Evolutionary conservation across 1,139 yeast species (phyloP).

Genomic region (Casaregolazyma suthepensis): DNA sequence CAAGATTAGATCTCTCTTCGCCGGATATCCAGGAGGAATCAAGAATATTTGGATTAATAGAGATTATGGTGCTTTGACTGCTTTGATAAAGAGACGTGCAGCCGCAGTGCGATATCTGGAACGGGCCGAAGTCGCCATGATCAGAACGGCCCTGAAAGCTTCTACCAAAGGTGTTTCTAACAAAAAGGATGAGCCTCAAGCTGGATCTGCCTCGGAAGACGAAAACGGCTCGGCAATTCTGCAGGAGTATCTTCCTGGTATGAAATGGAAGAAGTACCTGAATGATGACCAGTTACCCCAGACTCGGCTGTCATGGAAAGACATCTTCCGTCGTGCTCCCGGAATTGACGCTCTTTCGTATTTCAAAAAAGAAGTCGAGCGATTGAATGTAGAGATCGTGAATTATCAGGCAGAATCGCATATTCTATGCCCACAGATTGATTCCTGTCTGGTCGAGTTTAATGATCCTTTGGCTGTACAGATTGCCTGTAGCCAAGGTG

Average conservation of each 20-base stretch:
- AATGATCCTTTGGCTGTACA: conserved; percentile 28
- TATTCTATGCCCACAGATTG: conserved; percentile 17
- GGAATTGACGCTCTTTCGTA: conserved; percentile 18
- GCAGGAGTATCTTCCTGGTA: conserved; percentile 19
- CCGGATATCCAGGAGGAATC: conserved; percentile 23
- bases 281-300: conserved; percentile 15
- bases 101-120: conserved; percentile 20
- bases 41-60: conserved; percentile 29
- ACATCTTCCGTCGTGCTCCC: background rate
- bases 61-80: conserved; percentile 21
- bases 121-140: conserved; percentile 13
- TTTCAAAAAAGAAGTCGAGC: conserved; percentile 23
- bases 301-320: conserved; percentile 4
- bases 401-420: conserved; percentile 18
- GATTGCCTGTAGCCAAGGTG: conserved; percentile 28
- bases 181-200: background rate
- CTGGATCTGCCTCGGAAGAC: background rate
- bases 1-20: conserved; percentile 17
- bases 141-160: conserved; percentile 1
- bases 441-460: conserved; percentile 32
- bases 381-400: conserved; percentile 23
- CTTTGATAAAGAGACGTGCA: conserved; percentile 18
- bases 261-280: conserved; percentile 22
- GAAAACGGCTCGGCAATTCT: background rate
- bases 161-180: background rate